phyloP scores from a whole-genome alignment of 176 grass and related monocot species.

The Thinopyrum elongatum region DNA sequence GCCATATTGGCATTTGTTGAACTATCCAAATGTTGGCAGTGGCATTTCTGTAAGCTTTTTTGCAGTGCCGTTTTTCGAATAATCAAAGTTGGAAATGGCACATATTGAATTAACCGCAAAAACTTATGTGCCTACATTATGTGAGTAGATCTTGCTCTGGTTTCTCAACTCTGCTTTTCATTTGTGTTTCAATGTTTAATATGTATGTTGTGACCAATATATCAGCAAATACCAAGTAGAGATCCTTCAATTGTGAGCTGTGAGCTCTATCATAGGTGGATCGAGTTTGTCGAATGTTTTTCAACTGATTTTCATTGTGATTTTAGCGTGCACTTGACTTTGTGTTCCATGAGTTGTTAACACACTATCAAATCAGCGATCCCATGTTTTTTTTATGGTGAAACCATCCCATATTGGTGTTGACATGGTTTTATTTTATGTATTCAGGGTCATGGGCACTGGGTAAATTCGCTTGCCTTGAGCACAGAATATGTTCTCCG shows the following conservation, averaged over 20 bases:
- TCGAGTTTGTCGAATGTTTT: background rate
- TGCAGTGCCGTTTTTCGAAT: background rate
- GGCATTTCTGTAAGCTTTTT: background rate
- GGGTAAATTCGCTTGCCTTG: conserved; percentile 96
- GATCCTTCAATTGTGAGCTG: background rate
- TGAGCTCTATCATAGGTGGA: background rate
- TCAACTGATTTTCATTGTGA: conserved; percentile 6
- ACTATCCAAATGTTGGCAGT: background rate
- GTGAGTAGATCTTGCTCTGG: background rate
- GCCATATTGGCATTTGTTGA: background rate
- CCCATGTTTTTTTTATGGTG: background rate
- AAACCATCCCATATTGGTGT: background rate
- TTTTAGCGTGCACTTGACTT: background rate
- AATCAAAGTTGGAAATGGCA: background rate
- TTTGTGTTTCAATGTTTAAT: conserved; percentile 3
- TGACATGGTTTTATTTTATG: background rate
- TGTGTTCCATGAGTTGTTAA: background rate
- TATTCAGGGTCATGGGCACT: conserved; percentile 91
- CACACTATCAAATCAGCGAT: conserved; percentile 2
- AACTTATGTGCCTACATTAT: background rate
- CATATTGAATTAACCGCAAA: background rate
- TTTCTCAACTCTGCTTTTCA: background rate
- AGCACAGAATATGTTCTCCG: conserved; percentile 98
- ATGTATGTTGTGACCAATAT: background rate
- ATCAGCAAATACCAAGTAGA: background rate